These are phyloP conservation scores for Anisodus tanguticus DNA, from an alignment of 257 asterid genomes.

Conservation along the genomic window DNA sequence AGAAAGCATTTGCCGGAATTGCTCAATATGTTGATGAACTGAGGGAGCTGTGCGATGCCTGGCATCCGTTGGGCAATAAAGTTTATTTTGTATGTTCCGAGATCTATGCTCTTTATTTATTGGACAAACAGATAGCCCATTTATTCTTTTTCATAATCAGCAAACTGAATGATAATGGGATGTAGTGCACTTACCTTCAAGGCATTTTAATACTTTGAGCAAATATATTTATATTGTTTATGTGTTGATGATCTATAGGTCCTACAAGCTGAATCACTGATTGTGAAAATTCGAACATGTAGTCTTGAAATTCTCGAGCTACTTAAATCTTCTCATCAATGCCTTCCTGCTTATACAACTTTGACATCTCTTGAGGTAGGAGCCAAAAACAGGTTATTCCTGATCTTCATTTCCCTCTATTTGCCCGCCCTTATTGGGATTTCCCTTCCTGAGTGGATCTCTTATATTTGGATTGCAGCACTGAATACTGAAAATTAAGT, in stretches of 20 bases:
- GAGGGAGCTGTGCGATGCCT: slow-evolving; percentile 41
- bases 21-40: slow-evolving; percentile 40
- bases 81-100: slow-evolving; percentile 44
- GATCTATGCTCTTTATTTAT: slow-evolving; percentile 10
- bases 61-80: slow-evolving; percentile 42
- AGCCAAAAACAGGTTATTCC: slow-evolving; percentile 8
- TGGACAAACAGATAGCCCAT: slow-evolving; percentile 9
- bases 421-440: not conserved
- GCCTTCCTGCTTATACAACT: slow-evolving; percentile 27
- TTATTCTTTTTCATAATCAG: not conserved
- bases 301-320: slow-evolving; percentile 36
- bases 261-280: slow-evolving; percentile 32
- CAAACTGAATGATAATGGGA: not conserved
- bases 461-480: slow-evolving; percentile 34
- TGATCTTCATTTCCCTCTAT: slow-evolving; percentile 11
- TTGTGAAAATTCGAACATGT: slow-evolving; percentile 25
- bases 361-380: slow-evolving; percentile 33
- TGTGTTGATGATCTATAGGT: slow-evolving; percentile 31
- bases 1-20: slow-evolving; percentile 34
- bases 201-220: slow-evolving; percentile 4
- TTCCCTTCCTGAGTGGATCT: too few species aligned
- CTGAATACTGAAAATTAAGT: slow-evolving; percentile 40
- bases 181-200: not conserved
- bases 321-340: slow-evolving; percentile 27
- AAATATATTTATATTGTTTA: not conserved